A percentile compares a stretch with the other conserved stretches of the same genome.
Evolutionary conservation across 768 basidiomycete genomes (phyloP).

Genomic region (Cytidiella melzeri): DNA sequence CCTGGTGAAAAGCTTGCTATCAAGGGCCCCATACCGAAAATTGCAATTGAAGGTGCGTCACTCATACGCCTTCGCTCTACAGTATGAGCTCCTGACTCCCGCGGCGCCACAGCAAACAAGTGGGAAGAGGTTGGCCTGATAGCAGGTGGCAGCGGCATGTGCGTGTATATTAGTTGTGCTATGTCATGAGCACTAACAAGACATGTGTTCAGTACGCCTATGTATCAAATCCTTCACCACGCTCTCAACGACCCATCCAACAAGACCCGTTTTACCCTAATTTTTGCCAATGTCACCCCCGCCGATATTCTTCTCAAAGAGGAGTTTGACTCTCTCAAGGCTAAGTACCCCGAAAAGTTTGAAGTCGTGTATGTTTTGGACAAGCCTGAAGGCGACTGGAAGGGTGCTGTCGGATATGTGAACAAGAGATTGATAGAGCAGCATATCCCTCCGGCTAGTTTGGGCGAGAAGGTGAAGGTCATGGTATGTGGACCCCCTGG

Average conservation of each 20-base stretch:
- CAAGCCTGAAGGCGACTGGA: constrained; percentile 51
- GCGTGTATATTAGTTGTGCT: too few species aligned
- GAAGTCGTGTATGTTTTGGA: constrained; percentile 86
- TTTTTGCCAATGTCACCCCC: constrained; percentile 89
- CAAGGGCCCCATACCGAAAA: constrained; percentile 90
- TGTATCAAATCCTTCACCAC: constrained; percentile 77
- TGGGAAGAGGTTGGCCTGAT: constrained; percentile 84
- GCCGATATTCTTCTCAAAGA: constrained; percentile 84
- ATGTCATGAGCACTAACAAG: constrained; percentile 3
- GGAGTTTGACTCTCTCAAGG: constrained; percentile 65
- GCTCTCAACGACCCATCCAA: constrained; percentile 69
- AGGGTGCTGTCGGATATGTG: constrained; percentile 58
- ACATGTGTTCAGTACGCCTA: constrained; percentile 52
- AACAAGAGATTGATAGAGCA: constrained; percentile 66
- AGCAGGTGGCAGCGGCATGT: constrained; percentile 94
- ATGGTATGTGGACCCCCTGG: constrained; percentile 89
- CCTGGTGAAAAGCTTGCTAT: constrained; percentile 77
- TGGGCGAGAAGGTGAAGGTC: constrained; percentile 78
- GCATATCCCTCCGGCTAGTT: constrained; percentile 56
- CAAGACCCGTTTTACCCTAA: constrained; percentile 90
- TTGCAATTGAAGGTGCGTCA: constrained; percentile 68
- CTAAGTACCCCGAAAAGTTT: constrained; percentile 63
- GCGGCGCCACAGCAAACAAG: constrained; percentile 54
- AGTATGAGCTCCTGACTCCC: neutral
- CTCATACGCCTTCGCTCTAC: neutral